These are phyloP conservation scores for Artomyces pyxidatus DNA, from an alignment of 768 basidiomycete species.

Conservation along the genomic window DNA sequence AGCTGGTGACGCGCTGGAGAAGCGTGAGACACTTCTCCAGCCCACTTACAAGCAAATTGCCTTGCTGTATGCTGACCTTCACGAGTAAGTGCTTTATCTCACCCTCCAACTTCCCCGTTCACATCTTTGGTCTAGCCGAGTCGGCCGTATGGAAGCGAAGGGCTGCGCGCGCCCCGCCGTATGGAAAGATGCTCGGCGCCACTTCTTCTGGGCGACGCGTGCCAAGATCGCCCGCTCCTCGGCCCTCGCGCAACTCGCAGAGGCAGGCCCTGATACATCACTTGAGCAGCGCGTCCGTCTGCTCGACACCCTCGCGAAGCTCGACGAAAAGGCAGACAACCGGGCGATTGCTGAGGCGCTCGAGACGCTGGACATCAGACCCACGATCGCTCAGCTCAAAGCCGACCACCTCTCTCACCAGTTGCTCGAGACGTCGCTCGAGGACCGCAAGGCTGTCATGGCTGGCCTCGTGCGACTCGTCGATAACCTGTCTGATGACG, in stretches of 20 bases:
- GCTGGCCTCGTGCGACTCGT: slow-evolving; percentile 66
- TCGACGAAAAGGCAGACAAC: slow-evolving; percentile 45
- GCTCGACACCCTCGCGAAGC: slow-evolving; percentile 51
- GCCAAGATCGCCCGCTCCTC: slow-evolving; percentile 67
- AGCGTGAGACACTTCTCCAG: slow-evolving; percentile 71
- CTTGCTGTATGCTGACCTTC: slow-evolving; percentile 90
- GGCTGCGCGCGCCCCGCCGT: slow-evolving; percentile 81
- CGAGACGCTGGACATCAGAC: slow-evolving; percentile 61
- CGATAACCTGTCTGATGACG: slow-evolving; percentile 68
- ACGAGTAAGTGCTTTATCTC: slow-evolving; percentile 57
- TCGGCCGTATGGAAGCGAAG: slow-evolving; percentile 96
- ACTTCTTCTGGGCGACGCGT: slow-evolving; percentile 92
- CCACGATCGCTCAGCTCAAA: slow-evolving; percentile 55
- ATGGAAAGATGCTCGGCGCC: slow-evolving; percentile 84
- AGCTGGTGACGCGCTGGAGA: slow-evolving; percentile 59
- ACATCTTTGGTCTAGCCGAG: slow-evolving; percentile 46
- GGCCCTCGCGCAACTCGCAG: slow-evolving; percentile 53
- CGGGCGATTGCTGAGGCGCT: slow-evolving; percentile 54
- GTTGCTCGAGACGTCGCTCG: slow-evolving; percentile 59
- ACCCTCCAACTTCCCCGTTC: neutral
- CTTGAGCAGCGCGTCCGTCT: slow-evolving; percentile 59
- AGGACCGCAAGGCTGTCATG: slow-evolving; percentile 70
- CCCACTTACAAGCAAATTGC: slow-evolving; percentile 94
- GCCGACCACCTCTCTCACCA: slow-evolving; percentile 60
- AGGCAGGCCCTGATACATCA: slow-evolving; percentile 64